phyloP scores from a whole-genome alignment of 306 rosid species.

The Trifolium subterraneum region DNA sequence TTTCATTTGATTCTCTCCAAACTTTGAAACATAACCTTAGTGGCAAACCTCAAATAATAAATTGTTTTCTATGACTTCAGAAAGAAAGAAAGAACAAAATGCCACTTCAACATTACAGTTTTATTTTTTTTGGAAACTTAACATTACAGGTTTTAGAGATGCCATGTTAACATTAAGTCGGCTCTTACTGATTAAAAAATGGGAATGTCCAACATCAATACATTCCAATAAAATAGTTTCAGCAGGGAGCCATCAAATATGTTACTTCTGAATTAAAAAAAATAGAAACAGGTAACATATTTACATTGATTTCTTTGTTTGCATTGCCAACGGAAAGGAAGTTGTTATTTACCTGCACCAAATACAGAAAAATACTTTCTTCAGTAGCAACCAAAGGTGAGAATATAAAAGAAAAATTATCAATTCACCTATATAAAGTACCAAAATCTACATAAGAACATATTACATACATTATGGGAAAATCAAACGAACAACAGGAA shows the following conservation, averaged over 20 bases:
- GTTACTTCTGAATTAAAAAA: slow-evolving; percentile 26
- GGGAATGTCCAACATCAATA: slow-evolving; percentile 27
- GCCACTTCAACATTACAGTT: slow-evolving; percentile 7
- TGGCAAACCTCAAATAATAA: slow-evolving; percentile 9
- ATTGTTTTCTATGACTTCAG: not conserved
- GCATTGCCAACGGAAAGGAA: slow-evolving; percentile 94
- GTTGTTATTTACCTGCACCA: slow-evolving; percentile 96
- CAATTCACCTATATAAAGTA: slow-evolving; percentile 5
- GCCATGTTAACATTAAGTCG: slow-evolving; percentile 17
- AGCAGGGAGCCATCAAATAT: slow-evolving; percentile 25
- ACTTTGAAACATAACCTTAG: slow-evolving; percentile 17
- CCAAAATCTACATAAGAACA: slow-evolving; percentile 2
- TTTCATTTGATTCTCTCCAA: slow-evolving; percentile 8
- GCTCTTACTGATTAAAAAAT: slow-evolving; percentile 24
- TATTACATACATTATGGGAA: slow-evolving; percentile 22
- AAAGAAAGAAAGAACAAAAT: slow-evolving; percentile 30
- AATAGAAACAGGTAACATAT: slow-evolving; percentile 31
- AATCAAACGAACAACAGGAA: slow-evolving; percentile 34
- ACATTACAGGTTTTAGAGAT: slow-evolving; percentile 16
- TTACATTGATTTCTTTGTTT: slow-evolving; percentile 88
- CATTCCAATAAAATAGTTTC: slow-evolving; percentile 25
- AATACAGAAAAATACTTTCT: slow-evolving; percentile 29
- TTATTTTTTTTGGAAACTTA: no score
- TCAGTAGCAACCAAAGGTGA: slow-evolving; percentile 39
- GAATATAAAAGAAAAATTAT: slow-evolving; percentile 23